phyloP scores from a whole-genome alignment of 2,329 filamentous ascomycete genomes.

The Delphinella strobiligena region DNA sequence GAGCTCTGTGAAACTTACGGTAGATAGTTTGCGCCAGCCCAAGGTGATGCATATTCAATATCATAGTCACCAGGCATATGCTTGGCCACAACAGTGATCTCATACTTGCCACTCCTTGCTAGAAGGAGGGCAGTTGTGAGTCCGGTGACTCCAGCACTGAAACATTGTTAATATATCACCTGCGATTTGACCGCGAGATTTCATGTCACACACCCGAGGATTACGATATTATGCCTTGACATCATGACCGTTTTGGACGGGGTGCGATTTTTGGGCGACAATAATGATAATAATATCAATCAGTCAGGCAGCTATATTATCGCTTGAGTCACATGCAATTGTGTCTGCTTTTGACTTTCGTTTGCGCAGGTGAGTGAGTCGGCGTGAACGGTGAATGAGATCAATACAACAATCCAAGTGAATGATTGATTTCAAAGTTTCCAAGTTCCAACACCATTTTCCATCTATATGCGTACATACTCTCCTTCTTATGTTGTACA shows the following conservation, averaged over 20 bases:
- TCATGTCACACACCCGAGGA: conserved; percentile 34
- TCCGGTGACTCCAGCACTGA: conserved; percentile 52
- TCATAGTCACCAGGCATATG: conserved; percentile 93
- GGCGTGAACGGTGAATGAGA: too few species aligned
- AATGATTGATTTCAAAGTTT: too few species aligned
- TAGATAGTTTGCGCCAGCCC: conserved; percentile 72
- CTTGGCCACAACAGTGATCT: conserved; percentile 64
- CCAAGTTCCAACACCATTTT: too few species aligned
- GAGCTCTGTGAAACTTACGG: conserved; percentile 32
- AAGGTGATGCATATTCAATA: conserved; percentile 80
- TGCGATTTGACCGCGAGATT: conserved; percentile 1
- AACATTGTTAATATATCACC: background rate
- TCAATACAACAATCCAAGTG: too few species aligned
- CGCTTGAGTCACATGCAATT: background rate
- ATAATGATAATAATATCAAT: background rate
- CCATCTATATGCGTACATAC: too few species aligned
- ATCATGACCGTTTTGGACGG: conserved; percentile 1
- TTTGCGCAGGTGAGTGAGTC: too few species aligned
- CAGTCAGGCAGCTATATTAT: background rate
- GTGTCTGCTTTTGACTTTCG: too few species aligned
- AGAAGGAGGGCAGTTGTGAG: conserved; percentile 53
- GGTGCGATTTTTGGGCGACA: background rate
- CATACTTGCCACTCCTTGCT: conserved; percentile 42
- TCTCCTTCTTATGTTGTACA: too few species aligned
- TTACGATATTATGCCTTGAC: conserved; percentile 26